A percentile compares a stretch with the other conserved stretches of the same genome.
phyloP scores from a whole-genome alignment of 257 asterid genomes.

The Nicotiana undulata region DNA sequence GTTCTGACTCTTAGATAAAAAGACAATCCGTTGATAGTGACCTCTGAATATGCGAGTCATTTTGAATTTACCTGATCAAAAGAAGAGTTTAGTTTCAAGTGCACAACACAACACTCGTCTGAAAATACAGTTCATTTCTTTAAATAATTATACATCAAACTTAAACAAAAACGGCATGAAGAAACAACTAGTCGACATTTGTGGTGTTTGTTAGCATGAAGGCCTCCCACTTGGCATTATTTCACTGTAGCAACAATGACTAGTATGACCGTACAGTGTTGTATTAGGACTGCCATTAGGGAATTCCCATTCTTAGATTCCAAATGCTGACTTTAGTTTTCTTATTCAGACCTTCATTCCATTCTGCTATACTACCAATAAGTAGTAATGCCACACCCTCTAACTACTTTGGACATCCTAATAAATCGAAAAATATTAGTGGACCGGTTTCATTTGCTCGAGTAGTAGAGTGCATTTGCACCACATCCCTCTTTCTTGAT shows the following conservation, averaged over 20 bases:
- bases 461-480: too few species aligned
- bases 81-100: background rate
- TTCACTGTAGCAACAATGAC: conserved; percentile 12
- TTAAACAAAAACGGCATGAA: background rate
- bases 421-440: too few species aligned
- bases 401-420: too few species aligned
- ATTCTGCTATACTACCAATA: background rate
- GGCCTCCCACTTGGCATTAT: background rate
- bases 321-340: background rate
- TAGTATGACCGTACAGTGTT: conserved; percentile 5
- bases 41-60: background rate
- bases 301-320: background rate
- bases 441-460: too few species aligned
- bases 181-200: background rate
- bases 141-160: background rate
- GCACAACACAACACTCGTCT: background rate
- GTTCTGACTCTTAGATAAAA: background rate
- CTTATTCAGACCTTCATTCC: background rate
- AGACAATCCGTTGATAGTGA: background rate
- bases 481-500: too few species aligned
- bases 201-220: background rate
- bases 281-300: background rate
- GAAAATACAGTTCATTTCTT: background rate
- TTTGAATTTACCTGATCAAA: background rate
- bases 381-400: background rate